Evolutionary conservation across 306 rosid species (phyloP), one percentile per base, ranked within the genome.

Genomic region (Pterocarpus macrocarpus): DNA sequence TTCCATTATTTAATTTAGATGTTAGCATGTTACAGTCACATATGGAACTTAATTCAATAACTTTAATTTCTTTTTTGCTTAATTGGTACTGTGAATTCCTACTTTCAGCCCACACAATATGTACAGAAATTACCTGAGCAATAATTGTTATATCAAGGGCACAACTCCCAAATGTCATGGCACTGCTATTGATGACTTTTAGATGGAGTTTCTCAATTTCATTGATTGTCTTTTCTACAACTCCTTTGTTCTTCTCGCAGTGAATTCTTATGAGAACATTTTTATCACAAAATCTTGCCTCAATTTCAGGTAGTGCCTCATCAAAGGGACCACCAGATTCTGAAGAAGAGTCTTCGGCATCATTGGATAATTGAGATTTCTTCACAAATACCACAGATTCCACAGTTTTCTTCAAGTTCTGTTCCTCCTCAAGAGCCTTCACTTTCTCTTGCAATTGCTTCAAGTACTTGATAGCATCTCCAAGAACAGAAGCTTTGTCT

Each of bases 401-500:
- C 80, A 85, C 82, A 64, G 69, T 87, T 76, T 85, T 91, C 87
- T 70, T 86, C 77, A 73, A 84, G 17, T 76, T 81, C 55, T 86
- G 90, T 78, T 92, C 97, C 87, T 94, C 97, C 88, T 94, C 97
- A 15, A 94, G 94, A 32, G 66, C 61, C 78, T 64, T 92, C 77
- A 90, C 94, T 80, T 82, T 87, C 85, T 94, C 97, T 73, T 92
- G 94, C 80, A 94, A 65, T 49, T 94, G 88, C 82, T 92, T 91
- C 89, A 94, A 71, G 89, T 94, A 86, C 81, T 91, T 91, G 39
- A 94, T 92, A 32, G 98, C 90, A 86, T 92, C 98, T 79, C 93
- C 97, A 82, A 94, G 97, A 82, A 94, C 97, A 64, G 97, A 91
- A 85, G 94, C 97, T 90, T 94, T 94, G 86, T 94, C 98, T 88